Evolutionary conservation across 2,329 filamentous ascomycete genomes (phyloP), one percentile per base, ranked within the genome.

Genomic region (Chaetomium globosum): DNA sequence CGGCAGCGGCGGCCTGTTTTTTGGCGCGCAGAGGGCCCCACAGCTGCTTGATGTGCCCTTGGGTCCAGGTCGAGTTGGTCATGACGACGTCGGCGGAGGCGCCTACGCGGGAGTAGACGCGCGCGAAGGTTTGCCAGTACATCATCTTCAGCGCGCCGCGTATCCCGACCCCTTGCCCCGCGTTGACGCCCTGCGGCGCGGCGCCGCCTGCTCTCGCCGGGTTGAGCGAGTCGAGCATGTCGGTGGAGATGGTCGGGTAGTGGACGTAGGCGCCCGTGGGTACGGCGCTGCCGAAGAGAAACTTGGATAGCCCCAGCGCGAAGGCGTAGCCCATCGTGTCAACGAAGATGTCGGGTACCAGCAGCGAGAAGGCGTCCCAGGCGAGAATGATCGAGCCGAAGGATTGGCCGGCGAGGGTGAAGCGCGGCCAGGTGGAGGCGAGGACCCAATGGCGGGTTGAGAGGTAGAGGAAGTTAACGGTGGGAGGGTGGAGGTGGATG

Each of bases 301-400:
- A 84, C 74, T 93, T 95, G 77, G 84, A 90, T 3, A 97, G 82
- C 9, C 91, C 92, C 12, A 97, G 85, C 0, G 91, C 86, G 75
- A 98, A 99, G 30, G 94, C 93, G 74, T 97, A 99, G 68, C 95
- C 95, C 93, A 99, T 97, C 1, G 95, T 99, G 75, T 99, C 95
- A 72, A 99, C 83, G 75, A 98, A 97, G 60, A 98, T 85, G 76
- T 99, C 95, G 0, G 95, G 95, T 0, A 94, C 91, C 2, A 98
- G 83, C 2, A 97, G 85, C n/a, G 87, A 89, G 76, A 99, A 95
- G 12, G 94, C 94, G 74, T 99, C 94, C 83, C 92, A 95, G 30
- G 91, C 93, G 61, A 99, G 83, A 31, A 97, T 75, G 54, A 99
- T 75, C 6, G 93, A 97, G 51, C 95, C 95, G 3, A 98, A 74